Conservation (phyloP, 2,329 filamentous ascomycete species). For the Diaporthe citri region DNA sequence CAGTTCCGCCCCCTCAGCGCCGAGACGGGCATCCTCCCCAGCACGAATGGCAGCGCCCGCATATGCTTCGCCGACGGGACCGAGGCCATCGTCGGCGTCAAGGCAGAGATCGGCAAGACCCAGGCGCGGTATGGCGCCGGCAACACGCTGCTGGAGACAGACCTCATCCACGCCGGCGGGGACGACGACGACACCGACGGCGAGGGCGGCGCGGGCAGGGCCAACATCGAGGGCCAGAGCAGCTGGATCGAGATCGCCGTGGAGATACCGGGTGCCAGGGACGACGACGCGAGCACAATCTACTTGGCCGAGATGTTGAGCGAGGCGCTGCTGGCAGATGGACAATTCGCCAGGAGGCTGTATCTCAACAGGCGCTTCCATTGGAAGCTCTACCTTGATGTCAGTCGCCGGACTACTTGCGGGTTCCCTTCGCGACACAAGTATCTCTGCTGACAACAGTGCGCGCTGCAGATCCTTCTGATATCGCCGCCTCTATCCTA, state of each 20-base stretch:
- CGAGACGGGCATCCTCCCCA: constrained; percentile 90
- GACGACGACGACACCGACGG: constrained; percentile 55
- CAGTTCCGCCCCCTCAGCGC: constrained; percentile 93
- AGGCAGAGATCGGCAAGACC: constrained; percentile 91
- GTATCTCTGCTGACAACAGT: constrained; percentile 33
- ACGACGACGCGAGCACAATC: constrained; percentile 90
- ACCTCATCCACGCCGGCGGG: constrained; percentile 44
- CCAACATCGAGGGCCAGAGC: constrained; percentile 56
- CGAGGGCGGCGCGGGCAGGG: constrained; percentile 48
- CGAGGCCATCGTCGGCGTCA: constrained; percentile 95
- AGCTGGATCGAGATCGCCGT: constrained; percentile 93
- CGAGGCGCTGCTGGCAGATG: constrained; percentile 85
- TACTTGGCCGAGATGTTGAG: constrained; percentile 90
- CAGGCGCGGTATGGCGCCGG: constrained; percentile 46
- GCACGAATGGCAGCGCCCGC: constrained; percentile 91
- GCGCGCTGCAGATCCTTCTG: constrained; percentile 78
- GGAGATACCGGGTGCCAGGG: constrained; percentile 89
- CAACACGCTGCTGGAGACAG: constrained; percentile 43
- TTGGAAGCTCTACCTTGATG: constrained; percentile 96
- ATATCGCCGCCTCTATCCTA: constrained; percentile 95
- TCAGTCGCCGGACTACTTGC: constrained; percentile 60
- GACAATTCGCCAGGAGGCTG: constrained; percentile 76
- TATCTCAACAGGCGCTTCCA: constrained; percentile 93
- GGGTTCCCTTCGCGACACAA: background rate
- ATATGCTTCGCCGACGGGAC: constrained; percentile 96